Conservation (phyloP, 2,329 filamentous ascomycete species). For the Lachnellula suecica region DNA sequence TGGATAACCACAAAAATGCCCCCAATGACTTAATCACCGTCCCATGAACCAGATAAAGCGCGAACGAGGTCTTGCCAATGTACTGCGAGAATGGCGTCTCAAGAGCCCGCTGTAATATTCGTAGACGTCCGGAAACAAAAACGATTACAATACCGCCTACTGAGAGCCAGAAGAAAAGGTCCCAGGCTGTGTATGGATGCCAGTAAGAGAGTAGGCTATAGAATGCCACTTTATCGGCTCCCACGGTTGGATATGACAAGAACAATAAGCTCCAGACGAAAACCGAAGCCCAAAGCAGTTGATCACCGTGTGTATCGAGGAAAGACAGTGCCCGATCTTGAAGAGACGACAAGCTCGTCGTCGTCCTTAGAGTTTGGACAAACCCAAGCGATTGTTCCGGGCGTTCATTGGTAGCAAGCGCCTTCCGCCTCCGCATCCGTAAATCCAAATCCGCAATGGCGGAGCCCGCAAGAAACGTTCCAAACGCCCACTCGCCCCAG, state of each 20-base stretch:
- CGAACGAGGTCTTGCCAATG: constrained; percentile 52
- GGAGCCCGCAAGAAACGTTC: neutral
- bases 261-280: neutral
- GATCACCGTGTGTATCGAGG: neutral
- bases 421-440: neutral
- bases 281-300: neutral
- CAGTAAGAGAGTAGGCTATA: neutral
- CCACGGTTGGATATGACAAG: neutral
- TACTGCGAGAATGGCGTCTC: constrained; percentile 49
- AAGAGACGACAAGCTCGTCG: neutral
- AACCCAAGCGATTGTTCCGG: no score
- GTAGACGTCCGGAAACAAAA: constrained; percentile 26
- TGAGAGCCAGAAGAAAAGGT: constrained; percentile 1
- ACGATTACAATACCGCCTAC: neutral
- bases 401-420: no score
- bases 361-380: no score
- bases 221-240: neutral
- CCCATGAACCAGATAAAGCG: constrained; percentile 53
- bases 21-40: constrained; percentile 1
- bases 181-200: neutral
- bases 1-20: constrained; percentile 1
- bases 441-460: neutral
- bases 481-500: constrained; percentile 1
- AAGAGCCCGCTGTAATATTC: constrained; percentile 39
- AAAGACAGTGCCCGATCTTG: neutral